A percentile compares a stretch with the other conserved stretches of the same genome.
Conservation (phyloP, 202 grass and related monocot genomes). For the Zizania palustris region DNA sequence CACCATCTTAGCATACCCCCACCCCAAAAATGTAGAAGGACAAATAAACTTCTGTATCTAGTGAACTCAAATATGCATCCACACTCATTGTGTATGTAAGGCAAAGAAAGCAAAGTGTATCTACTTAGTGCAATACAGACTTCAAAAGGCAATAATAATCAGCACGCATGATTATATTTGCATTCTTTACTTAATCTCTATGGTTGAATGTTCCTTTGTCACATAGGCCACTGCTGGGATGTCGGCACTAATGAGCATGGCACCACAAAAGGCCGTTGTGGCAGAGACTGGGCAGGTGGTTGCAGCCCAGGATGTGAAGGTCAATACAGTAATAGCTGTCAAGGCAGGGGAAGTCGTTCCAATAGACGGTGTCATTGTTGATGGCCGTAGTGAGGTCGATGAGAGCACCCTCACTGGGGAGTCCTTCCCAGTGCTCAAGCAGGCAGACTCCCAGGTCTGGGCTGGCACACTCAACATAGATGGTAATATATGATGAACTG, state of each 20-base stretch:
- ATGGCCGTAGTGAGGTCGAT: constrained; percentile 82
- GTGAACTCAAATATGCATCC: constrained; percentile 27
- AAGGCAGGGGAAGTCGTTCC: constrained; percentile 89
- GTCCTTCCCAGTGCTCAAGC: constrained; percentile 81
- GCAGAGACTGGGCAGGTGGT: constrained; percentile 71
- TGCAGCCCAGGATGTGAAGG: constrained; percentile 71
- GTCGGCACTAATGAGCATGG: constrained; percentile 90
- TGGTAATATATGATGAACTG: constrained; percentile 47
- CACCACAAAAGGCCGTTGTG: constrained; percentile 86
- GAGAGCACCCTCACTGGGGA: constrained; percentile 94
- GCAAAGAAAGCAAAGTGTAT: constrained; percentile 18
- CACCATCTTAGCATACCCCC: too few species aligned
- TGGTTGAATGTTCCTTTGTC: constrained; percentile 5
- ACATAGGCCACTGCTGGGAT: constrained; percentile 82
- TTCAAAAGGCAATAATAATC: constrained; percentile 16
- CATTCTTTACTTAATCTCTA: not conserved
- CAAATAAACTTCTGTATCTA: constrained; percentile 34
- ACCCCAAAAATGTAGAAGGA: not conserved
- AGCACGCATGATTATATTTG: not conserved
- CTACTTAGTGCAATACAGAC: constrained; percentile 5
- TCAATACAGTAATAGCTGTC: constrained; percentile 73
- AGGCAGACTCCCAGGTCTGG: constrained; percentile 82
- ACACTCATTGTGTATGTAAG: constrained; percentile 43
- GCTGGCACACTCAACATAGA: constrained; percentile 92
- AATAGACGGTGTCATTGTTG: constrained; percentile 78